Conservation (phyloP, 371 early-diverging fungal species). For the Mucor indicus region DNA sequence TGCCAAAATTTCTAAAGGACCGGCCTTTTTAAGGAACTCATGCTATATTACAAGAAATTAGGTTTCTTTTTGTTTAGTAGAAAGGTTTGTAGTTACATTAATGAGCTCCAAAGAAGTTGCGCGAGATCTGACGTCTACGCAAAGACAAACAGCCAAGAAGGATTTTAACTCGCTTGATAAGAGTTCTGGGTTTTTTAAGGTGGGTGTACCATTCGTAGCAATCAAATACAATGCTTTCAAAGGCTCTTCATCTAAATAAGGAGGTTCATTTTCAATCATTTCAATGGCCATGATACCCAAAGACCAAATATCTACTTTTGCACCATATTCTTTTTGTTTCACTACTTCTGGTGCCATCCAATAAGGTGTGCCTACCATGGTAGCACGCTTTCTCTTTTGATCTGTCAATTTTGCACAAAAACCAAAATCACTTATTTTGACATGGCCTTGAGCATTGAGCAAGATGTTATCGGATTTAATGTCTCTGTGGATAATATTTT, state of each 20-base stretch:
- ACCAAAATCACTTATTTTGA: constrained; percentile 95
- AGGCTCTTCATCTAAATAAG: constrained; percentile 94
- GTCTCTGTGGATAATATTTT: constrained; percentile 95
- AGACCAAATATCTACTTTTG: constrained; percentile 93
- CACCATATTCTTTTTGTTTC: constrained; percentile 87
- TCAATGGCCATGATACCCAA: constrained; percentile 96
- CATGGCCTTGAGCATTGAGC: constrained; percentile 80
- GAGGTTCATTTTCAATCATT: constrained; percentile 97
- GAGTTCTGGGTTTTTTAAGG: constrained; percentile 82
- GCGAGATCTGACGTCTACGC: constrained; percentile 86
- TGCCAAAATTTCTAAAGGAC: constrained; percentile 49
- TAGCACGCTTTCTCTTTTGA: constrained; percentile 83
- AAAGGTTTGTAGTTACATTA: constrained; percentile 37
- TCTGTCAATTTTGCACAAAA: constrained; percentile 91
- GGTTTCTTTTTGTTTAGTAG: too few species aligned
- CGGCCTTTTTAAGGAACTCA: constrained; percentile 69
- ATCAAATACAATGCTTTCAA: constrained; percentile 94
- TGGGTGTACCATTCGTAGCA: constrained; percentile 96
- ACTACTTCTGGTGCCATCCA: constrained; percentile 97
- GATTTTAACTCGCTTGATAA: constrained; percentile 81
- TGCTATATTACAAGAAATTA: constrained; percentile 39
- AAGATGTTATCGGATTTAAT: constrained; percentile 96
- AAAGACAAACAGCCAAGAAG: constrained; percentile 85
- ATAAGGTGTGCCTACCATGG: constrained; percentile 95
- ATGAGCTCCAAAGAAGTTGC: constrained; percentile 85